Percentiles rank a stretch among this genome's conserved stretches.
phyloP scores from a whole-genome alignment of 1,139 yeast genomes.

The Entelexis sorbosivorans region DNA sequence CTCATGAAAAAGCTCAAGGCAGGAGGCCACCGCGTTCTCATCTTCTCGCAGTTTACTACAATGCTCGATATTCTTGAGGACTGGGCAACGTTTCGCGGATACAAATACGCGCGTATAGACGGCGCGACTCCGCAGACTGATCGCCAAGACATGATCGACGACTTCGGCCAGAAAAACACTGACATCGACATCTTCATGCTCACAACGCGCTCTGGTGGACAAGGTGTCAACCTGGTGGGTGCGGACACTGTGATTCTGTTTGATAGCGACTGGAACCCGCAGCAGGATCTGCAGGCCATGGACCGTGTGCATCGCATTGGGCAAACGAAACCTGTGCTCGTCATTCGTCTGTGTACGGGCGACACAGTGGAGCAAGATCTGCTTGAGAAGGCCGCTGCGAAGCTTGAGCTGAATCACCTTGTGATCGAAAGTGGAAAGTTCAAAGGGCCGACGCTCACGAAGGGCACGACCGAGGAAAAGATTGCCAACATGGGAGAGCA shows the following conservation, averaged over 20 bases:
- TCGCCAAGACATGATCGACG: constrained; percentile 52
- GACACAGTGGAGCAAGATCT: constrained; percentile 77
- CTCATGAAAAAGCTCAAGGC: constrained; percentile 42
- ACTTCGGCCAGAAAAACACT: constrained; percentile 35
- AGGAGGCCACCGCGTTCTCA: constrained; percentile 53
- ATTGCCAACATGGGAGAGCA: constrained; percentile 25
- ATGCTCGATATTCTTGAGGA: constrained; percentile 68
- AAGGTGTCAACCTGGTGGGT: constrained; percentile 73
- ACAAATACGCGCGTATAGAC: constrained; percentile 55
- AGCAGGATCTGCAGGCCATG: constrained; percentile 90
- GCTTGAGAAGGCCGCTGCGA: constrained; percentile 63
- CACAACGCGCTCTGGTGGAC: constrained; percentile 89
- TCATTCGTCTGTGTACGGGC: constrained; percentile 62
- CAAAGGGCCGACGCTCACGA: constrained; percentile 36
- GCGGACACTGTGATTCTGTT: constrained; percentile 86
- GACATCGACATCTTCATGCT: constrained; percentile 48
- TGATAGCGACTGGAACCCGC: constrained; percentile 97
- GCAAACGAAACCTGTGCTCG: constrained; percentile 68
- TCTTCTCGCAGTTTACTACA: constrained; percentile 74
- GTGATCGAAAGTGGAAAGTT: constrained; percentile 81
- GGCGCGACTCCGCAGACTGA: constrained; percentile 59
- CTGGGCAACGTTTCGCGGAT: constrained; percentile 43
- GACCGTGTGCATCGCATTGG: constrained; percentile 93
- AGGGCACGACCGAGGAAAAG: constrained; percentile 27
- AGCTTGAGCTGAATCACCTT: constrained; percentile 66